Conservation (phyloP, 2,329 filamentous ascomycete genomes). For the Penicillium crustosum region DNA sequence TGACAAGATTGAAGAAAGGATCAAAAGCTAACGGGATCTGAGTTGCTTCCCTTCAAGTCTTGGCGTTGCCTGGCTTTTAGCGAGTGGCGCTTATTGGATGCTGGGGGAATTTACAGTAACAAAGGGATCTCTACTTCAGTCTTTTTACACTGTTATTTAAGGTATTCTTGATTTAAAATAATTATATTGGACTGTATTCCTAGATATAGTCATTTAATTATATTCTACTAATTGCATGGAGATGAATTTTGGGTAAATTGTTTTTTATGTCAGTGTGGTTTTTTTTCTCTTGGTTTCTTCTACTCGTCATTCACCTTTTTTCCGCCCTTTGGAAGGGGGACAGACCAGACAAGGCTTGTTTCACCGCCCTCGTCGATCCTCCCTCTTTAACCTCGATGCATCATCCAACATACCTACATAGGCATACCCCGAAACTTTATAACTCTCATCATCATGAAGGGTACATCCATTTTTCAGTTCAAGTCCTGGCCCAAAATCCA, state of each 20-base stretch:
- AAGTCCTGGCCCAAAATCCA: conserved; percentile 57
- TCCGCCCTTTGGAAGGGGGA: not conserved
- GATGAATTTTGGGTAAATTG: not conserved
- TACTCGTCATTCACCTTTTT: conserved; percentile 27
- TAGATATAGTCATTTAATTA: not conserved
- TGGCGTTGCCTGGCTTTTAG: conserved; percentile 32
- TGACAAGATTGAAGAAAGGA: conserved; percentile 27
- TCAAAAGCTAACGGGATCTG: conserved; percentile 29
- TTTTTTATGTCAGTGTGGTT: not conserved
- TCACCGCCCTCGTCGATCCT: conserved; percentile 28
- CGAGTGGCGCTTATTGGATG: conserved; percentile 33
- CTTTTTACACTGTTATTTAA: not conserved
- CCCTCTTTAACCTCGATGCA: conserved; percentile 1
- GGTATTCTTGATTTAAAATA: not conserved
- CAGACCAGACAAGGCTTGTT: not conserved
- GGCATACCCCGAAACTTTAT: not conserved
- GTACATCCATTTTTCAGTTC: conserved; percentile 48
- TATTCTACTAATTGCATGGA: not conserved
- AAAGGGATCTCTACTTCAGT: conserved; percentile 3
- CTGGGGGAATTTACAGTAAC: conserved; percentile 1
- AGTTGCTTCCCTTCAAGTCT: conserved; percentile 29
- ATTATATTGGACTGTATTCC: not conserved
- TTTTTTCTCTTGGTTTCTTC: conserved; percentile 6
- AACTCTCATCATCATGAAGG: conserved; percentile 50
- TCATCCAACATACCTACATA: not conserved